Evolutionary conservation across 371 early-diverging fungal genomes (phyloP).

Genomic region (Mucor piriformis): DNA sequence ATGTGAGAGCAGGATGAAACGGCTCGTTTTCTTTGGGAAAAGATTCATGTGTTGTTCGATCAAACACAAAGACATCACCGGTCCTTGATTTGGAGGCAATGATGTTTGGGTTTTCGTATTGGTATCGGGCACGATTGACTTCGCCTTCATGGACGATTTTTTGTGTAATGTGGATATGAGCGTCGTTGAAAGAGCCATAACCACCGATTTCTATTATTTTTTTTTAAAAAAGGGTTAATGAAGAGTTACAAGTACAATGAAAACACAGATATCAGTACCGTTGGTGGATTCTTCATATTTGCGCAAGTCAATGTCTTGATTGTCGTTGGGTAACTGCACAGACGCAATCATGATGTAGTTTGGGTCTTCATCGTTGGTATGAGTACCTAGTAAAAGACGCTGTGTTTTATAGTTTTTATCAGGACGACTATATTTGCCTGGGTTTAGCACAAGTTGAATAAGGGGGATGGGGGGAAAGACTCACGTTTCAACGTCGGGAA

Average conservation of each 20-base stretch:
- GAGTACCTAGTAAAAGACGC: slow-evolving; percentile 91
- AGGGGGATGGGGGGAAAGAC: background rate
- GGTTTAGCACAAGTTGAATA: no score
- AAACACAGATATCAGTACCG: no score
- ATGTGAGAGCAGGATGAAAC: slow-evolving; percentile 84
- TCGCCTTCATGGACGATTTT: slow-evolving; percentile 95
- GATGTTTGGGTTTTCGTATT: slow-evolving; percentile 93
- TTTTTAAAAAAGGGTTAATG: no score
- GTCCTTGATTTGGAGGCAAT: slow-evolving; percentile 94
- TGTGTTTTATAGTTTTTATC: slow-evolving; percentile 91
- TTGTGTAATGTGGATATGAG: slow-evolving; percentile 84
- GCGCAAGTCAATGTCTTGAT: slow-evolving; percentile 67
- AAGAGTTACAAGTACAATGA: no score
- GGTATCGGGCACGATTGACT: slow-evolving; percentile 95
- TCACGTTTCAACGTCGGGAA: slow-evolving; percentile 92
- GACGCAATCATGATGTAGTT: slow-evolving; percentile 95
- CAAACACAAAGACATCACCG: slow-evolving; percentile 95
- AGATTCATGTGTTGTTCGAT: slow-evolving; percentile 91
- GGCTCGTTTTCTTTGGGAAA: slow-evolving; percentile 71
- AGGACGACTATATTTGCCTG: slow-evolving; percentile 63
- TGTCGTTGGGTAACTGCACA: slow-evolving; percentile 86
- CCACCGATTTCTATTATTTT: slow-evolving; percentile 84
- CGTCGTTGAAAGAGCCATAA: slow-evolving; percentile 74
- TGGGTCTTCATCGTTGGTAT: slow-evolving; percentile 95
- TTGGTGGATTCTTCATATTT: slow-evolving; percentile 66